Conservation (phyloP, 371 early-diverging fungal genomes). For the Zychaea mexicana region DNA sequence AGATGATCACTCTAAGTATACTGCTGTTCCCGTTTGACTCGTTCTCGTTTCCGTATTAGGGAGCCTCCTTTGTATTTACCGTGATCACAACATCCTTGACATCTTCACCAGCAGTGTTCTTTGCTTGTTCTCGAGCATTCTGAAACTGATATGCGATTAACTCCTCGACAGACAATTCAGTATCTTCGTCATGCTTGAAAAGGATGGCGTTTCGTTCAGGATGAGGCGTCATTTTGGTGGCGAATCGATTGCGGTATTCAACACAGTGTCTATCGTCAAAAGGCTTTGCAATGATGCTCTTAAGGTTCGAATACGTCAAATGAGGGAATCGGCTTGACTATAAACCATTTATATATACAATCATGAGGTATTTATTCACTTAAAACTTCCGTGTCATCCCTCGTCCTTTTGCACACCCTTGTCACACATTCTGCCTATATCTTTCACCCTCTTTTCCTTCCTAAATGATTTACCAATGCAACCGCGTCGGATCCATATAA, state of each 20-base stretch:
- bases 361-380: too few relatives aligned
- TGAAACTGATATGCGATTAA: slow-evolving; percentile 93
- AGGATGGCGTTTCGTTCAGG: slow-evolving; percentile 59
- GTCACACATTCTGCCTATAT: too few relatives aligned
- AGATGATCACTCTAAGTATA: too few relatives aligned
- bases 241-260: slow-evolving; percentile 73
- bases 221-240: slow-evolving; percentile 75
- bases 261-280: slow-evolving; percentile 70
- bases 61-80: slow-evolving; percentile 44
- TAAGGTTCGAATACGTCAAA: slow-evolving; percentile 79
- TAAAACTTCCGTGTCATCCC: too few relatives aligned
- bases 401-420: too few relatives aligned
- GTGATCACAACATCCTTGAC: slow-evolving; percentile 91
- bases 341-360: background rate
- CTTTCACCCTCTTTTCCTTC: too few relatives aligned
- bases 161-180: slow-evolving; percentile 77
- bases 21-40: too few relatives aligned
- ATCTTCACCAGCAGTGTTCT: slow-evolving; percentile 71
- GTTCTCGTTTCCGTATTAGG: too few relatives aligned
- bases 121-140: slow-evolving; percentile 85
- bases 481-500: slow-evolving; percentile 89
- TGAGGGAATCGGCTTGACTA: slow-evolving; percentile 89
- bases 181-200: slow-evolving; percentile 63
- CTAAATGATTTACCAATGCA: slow-evolving; percentile 71
- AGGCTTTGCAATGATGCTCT: slow-evolving; percentile 78